Evolutionary conservation across 768 basidiomycete genomes (phyloP), one percentile per base, ranked within the genome.

Genomic region (Dictyophora rubrovolvata): DNA sequence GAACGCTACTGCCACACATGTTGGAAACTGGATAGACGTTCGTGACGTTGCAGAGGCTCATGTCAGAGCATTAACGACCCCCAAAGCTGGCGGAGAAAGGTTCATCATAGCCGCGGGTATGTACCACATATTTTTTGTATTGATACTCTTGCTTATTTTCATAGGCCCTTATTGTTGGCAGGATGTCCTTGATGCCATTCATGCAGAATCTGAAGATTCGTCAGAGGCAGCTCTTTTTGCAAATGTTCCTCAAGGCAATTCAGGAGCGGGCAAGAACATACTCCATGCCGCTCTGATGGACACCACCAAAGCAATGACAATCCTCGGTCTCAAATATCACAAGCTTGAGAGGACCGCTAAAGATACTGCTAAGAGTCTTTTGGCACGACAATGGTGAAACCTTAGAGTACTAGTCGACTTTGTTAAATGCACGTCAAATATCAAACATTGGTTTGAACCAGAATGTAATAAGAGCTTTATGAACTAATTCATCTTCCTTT

Each of bases 31-130:
- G 73, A 65, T 79, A 28, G 79, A 84, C 54, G 81, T 83, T 6
- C 75, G 81, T 6, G 82, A 84, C 65, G 65, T 81, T 35, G 82
- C 79, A 0, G 67, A 71, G 16, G 82, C 79, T 0, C 84, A 86
- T 63, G 73, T 74, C 0, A 67, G 71, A 5, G 81, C 82, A 4
- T 67, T 89, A 20, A 73, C 75, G 55, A 77, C 73, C 53, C 71
- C 75, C 23, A 75, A 72, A 1, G 84, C 83, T 0, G 78, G 76
- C 2, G 80, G 80, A 1, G 73, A 86, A 57, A 72, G 86, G 35
- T 77, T 86, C 64, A 75, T 87, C 64, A 62, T 80, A 46, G 69
- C 68, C n/a, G 70, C 67, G 1, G 72, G 74, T 62, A 54, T 56
- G 65, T 60, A 55, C 28, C 56, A 5, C 47, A 48, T 48, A 3